Percentiles rank a stretch among this genome's conserved stretches.
phyloP scores from a whole-genome alignment of 129 eudicot species.

The Pseudognaphalium luteoalbum region DNA sequence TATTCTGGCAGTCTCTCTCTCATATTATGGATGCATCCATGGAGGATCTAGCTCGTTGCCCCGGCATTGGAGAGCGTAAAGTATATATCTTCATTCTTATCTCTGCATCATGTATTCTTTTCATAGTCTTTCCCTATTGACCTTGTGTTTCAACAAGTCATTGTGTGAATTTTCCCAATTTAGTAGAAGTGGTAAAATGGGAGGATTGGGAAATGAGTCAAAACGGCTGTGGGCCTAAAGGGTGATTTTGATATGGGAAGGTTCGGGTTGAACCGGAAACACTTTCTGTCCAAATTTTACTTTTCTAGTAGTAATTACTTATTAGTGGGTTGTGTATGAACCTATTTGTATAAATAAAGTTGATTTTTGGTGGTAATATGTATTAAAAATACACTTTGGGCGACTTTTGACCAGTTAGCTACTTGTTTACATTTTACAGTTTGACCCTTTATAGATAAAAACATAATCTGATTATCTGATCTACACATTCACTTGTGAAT shows the following conservation, averaged over 20 bases:
- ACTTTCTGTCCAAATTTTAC: neutral
- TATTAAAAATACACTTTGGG: neutral
- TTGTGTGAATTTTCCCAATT: neutral
- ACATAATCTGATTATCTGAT: neutral
- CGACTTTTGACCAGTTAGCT: neutral
- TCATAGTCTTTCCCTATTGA: neutral
- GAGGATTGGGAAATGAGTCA: slow-evolving; percentile 1
- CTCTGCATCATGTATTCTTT: slow-evolving; percentile 7
- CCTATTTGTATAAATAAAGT: neutral
- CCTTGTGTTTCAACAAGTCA: neutral
- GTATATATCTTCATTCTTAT: slow-evolving; percentile 41
- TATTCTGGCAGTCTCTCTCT: slow-evolving; percentile 64
- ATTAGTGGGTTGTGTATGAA: neutral
- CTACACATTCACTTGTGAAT: too few relatives aligned
- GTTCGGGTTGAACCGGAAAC: neutral
- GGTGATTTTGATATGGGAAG: too few relatives aligned
- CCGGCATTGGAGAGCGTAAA: slow-evolving; percentile 98
- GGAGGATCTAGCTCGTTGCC: slow-evolving; percentile 99
- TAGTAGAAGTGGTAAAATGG: neutral
- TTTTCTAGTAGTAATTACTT: neutral
- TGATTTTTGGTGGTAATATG: neutral
- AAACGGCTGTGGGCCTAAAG: neutral
- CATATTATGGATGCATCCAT: slow-evolving; percentile 98
- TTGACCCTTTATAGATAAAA: neutral
- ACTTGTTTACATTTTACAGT: neutral